Percentiles rank a stretch among this genome's conserved stretches.
phyloP scores from a whole-genome alignment of 306 rosid species.

The Begonia peltatifolia region DNA sequence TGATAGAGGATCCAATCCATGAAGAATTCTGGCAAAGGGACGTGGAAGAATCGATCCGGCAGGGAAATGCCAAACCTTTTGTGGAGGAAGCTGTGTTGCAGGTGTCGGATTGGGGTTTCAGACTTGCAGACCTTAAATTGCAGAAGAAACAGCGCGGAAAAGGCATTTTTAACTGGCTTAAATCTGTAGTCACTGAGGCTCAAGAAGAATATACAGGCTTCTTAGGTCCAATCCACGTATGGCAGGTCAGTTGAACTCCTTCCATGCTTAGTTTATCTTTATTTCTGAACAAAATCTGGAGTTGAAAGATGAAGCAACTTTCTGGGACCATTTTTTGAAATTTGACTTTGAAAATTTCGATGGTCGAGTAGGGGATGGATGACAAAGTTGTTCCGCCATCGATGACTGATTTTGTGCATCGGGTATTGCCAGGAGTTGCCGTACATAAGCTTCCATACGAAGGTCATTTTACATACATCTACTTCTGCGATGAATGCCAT shows the following conservation, averaged over 20 bases:
- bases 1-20: constrained; percentile 80
- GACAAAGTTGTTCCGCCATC: constrained; percentile 85
- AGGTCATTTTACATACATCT: constrained; percentile 85
- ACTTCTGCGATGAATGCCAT: constrained; percentile 94
- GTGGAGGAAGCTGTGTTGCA: constrained; percentile 85
- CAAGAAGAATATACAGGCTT: constrained; percentile 67
- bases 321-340: too few species aligned
- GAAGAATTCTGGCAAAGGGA: constrained; percentile 99
- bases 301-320: too few species aligned
- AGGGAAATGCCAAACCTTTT: constrained; percentile 56
- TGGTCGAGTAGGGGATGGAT: constrained; percentile 75
- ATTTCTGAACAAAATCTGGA: too few species aligned
- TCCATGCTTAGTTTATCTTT: neutral
- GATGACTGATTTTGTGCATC: constrained; percentile 93
- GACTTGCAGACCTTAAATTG: constrained; percentile 77
- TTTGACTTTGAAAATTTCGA: too few species aligned
- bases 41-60: constrained; percentile 92
- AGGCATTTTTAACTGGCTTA: constrained; percentile 50
- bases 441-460: constrained; percentile 96
- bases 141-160: constrained; percentile 45
- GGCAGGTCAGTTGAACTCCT: constrained; percentile 64
- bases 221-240: constrained; percentile 92
- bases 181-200: constrained; percentile 45
- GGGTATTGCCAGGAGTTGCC: constrained; percentile 79
- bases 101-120: constrained; percentile 92